Conservation (phyloP, 1,284 basidiomycete genomes). For the Polyporus tsugae region DNA sequence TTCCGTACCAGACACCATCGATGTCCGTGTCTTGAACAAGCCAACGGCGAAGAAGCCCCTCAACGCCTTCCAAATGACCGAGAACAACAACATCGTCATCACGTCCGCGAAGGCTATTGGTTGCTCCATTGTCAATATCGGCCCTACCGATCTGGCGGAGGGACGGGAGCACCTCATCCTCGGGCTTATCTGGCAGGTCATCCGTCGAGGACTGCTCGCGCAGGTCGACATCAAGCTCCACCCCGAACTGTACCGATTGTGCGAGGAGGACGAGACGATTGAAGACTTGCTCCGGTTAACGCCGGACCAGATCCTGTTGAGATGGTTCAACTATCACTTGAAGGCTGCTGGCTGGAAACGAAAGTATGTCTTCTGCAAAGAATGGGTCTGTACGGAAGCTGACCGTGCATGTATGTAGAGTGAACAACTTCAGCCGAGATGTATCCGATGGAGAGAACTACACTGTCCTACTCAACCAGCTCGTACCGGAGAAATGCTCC, state of each 20-base stretch:
- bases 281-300: conserved; percentile 95
- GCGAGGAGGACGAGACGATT: conserved; percentile 96
- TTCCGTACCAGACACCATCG: conserved; percentile 98
- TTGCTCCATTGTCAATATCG: conserved; percentile 98
- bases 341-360: conserved; percentile 94
- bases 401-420: conserved; percentile 53
- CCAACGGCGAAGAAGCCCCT: conserved; percentile 78
- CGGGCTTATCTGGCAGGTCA: conserved; percentile 99
- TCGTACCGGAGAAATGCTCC: conserved; percentile 95
- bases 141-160: conserved; percentile 91
- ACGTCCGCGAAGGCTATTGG: conserved; percentile 96
- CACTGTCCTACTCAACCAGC: conserved; percentile 93
- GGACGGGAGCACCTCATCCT: conserved; percentile 97
- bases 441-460: conserved; percentile 98
- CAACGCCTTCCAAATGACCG: conserved; percentile 98
- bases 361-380: conserved; percentile 54
- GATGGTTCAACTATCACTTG: conserved; percentile 99
- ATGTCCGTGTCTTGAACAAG: conserved; percentile 97
- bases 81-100: conserved; percentile 99
- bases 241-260: conserved; percentile 94
- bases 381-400: not conserved
- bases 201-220: conserved; percentile 90
- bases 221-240: conserved; percentile 99
- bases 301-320: conserved; percentile 94
- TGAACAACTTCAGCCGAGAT: conserved; percentile 98